Conservation (phyloP, 768 basidiomycete genomes). For the Termitomyces sp. region DNA sequence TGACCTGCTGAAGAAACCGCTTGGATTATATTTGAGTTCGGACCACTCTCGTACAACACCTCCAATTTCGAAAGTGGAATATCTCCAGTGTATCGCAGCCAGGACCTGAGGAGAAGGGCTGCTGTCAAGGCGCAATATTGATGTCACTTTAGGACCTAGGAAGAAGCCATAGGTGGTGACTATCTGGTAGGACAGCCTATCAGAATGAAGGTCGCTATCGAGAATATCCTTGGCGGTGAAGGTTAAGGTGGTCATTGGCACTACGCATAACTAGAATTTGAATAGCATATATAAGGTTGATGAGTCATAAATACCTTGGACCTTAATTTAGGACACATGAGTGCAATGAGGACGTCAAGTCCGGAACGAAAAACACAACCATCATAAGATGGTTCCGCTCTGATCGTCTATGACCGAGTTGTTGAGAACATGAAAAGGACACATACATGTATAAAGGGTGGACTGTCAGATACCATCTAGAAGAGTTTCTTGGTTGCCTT, state of each 20-base stretch:
- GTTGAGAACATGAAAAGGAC: not conserved
- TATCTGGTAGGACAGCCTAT: not conserved
- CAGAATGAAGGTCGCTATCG: not conserved
- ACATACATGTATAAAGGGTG: not conserved
- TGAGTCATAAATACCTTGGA: not conserved
- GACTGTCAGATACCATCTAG: not conserved
- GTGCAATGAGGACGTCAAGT: not conserved
- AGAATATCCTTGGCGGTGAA: not conserved
- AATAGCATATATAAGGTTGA: not conserved
- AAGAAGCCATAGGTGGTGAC: not conserved
- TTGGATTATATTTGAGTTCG: not conserved
- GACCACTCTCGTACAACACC: not conserved
- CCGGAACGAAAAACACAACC: not conserved
- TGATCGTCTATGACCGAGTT: not conserved
- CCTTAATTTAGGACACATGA: not conserved
- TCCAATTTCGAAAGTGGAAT: not conserved
- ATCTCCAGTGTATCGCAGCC: not conserved
- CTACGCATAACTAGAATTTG: not conserved
- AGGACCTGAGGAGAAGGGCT: not conserved
- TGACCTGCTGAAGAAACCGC: not conserved
- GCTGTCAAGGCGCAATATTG: not conserved
- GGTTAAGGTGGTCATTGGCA: not conserved
- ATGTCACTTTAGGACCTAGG: not conserved
- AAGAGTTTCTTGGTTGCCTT: too few relatives aligned
- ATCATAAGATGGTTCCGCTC: not conserved